Conservation (phyloP, 2,329 filamentous ascomycete genomes). For the Trichoderma hamatum region DNA sequence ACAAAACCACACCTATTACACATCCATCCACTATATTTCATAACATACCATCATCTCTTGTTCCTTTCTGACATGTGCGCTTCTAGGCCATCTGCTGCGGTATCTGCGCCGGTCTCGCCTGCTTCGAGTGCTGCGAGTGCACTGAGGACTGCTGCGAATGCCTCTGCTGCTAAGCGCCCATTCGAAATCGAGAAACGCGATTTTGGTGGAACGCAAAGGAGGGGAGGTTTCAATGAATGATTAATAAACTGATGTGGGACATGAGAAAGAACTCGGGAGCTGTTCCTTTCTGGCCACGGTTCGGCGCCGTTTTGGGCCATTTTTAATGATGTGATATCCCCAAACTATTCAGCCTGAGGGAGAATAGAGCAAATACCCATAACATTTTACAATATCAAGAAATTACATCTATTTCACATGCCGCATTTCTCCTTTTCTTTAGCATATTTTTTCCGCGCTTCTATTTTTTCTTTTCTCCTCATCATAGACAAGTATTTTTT, state of each 20-base stretch:
- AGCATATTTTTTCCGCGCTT: background rate
- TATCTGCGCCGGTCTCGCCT: conserved; percentile 45
- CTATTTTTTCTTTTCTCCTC: background rate
- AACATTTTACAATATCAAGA: conserved; percentile 20
- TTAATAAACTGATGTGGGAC: background rate
- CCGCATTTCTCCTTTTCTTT: background rate
- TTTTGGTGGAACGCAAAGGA: background rate
- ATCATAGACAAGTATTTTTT: background rate
- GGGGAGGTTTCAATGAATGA: background rate
- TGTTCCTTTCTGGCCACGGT: background rate
- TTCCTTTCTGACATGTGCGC: background rate
- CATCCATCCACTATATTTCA: background rate
- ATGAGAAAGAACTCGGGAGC: background rate
- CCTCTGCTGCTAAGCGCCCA: conserved; percentile 35
- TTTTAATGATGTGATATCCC: conserved; percentile 28
- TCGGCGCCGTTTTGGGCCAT: conserved; percentile 1
- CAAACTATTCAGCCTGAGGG: conserved; percentile 16
- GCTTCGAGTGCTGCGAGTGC: conserved; percentile 47
- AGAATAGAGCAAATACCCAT: conserved; percentile 27
- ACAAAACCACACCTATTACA: background rate
- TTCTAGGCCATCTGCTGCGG: conserved; percentile 46
- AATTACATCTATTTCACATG: background rate
- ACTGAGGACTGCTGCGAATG: conserved; percentile 38
- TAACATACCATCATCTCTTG: background rate
- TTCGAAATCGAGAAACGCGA: background rate